Base-by-base conservation (phyloP, 1,284 basidiomycete species). In the Coniophora puteana region DNA sequence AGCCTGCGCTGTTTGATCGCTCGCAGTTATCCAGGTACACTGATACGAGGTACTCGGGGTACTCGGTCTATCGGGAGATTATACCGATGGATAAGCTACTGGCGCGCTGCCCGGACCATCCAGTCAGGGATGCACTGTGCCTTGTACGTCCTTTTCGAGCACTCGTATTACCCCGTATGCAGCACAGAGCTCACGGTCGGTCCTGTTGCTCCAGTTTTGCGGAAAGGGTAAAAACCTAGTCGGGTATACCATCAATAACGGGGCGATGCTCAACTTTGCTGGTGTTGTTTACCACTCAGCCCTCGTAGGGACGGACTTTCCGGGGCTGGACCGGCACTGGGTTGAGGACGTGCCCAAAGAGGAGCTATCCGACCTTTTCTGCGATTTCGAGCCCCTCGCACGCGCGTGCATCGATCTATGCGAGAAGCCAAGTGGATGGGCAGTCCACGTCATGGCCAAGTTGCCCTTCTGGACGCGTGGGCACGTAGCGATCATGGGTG, bases 331-430 rank as follows among this genome's bases (percentile, higher is more conserved):
- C n/a, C n/a, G n/a, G n/a, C 58, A 59, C 7, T 68, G 61, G 60
- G 65, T 69, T 5, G 44, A 53, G 10, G 49, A 63, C 12, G 61
- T 32, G 25, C 51, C 45, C 32, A 56, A 38, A 41, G 51, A 61
- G 43, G 60, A 60, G 53, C 22, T 66, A 14, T 14, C 52, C 18
- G 28, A 54, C 38, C 38, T 32, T 4, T 74, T 65, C 38, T 45
- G 43, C 2, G 49, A 55, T 13, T 76, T 72, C 62, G 75, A 76
- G 47, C 58, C 61, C 2, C 67, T 72, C 34, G 68, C 63, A 4
- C 59, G 59, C 46, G 18, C 8, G 3, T 5, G 12, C 25, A 24
- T 25, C 16, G 22, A 56, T 55, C 35, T 46, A n/a, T 47, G 53
- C 30, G 48, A 53, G 25, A 45, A 49, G 13, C 49, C 51, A 2